Evolutionary conservation across 1,139 yeast species (phyloP).

Genomic region (Geotrichum histeridarum): DNA sequence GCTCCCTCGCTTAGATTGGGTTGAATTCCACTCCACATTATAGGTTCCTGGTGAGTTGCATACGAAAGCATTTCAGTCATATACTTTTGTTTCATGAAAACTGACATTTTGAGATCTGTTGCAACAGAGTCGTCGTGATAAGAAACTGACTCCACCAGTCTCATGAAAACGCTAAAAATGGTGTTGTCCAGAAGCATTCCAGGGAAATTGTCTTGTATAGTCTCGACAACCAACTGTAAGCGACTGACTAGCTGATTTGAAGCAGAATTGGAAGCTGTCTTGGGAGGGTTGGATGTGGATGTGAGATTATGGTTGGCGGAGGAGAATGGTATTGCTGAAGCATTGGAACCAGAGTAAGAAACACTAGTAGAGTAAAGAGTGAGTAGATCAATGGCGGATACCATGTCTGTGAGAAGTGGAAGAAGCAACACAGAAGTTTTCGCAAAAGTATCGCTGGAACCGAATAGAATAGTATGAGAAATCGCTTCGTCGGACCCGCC

Average conservation of each 20-base stretch:
- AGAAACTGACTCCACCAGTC: slow-evolving; percentile 44
- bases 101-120: slow-evolving; percentile 41
- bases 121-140: slow-evolving; percentile 46
- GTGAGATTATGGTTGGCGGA: slow-evolving; percentile 17
- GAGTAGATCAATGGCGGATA: slow-evolving; percentile 47
- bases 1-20: slow-evolving; percentile 25
- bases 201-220: slow-evolving; percentile 45
- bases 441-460: slow-evolving; percentile 40
- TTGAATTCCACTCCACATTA: slow-evolving; percentile 30
- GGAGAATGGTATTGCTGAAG: slow-evolving; percentile 17
- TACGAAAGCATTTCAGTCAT: slow-evolving; percentile 39
- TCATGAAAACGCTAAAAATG: slow-evolving; percentile 44
- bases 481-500: slow-evolving; percentile 63
- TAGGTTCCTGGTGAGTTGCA: slow-evolving; percentile 25
- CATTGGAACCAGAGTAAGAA: slow-evolving; percentile 17
- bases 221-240: slow-evolving; percentile 40
- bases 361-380: slow-evolving; percentile 41
- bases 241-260: slow-evolving; percentile 26
- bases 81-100: slow-evolving; percentile 42
- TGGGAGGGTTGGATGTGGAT: slow-evolving; percentile 4
- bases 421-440: slow-evolving; percentile 50
- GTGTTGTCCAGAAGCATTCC: slow-evolving; percentile 52
- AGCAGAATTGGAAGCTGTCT: slow-evolving; percentile 2
- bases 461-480: slow-evolving; percentile 66
- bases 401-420: slow-evolving; percentile 63